phyloP scores from a whole-genome alignment of 2,329 filamentous ascomycete genomes.

The Corniculantispora saksenae region DNA sequence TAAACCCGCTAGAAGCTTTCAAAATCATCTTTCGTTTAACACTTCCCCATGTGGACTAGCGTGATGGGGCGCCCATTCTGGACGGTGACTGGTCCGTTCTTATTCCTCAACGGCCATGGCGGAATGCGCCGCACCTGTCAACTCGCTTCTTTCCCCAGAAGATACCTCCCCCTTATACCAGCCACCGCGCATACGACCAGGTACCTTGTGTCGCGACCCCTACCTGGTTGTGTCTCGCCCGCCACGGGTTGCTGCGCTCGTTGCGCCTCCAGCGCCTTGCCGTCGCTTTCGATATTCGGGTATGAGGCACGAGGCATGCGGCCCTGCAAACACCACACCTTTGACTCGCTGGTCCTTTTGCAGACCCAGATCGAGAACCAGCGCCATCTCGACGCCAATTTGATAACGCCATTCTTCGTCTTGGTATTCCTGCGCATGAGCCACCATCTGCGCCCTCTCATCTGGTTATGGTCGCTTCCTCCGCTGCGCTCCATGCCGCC shows the following conservation, averaged over 20 bases:
- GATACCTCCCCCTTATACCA: not conserved
- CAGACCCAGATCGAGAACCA: conserved; percentile 14
- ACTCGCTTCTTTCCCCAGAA: conserved; percentile 4
- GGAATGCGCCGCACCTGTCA: conserved; percentile 18
- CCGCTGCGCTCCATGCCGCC: not conserved
- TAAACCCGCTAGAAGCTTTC: not conserved
- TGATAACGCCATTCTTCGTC: conserved; percentile 8
- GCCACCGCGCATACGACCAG: not conserved
- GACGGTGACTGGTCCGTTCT: not conserved
- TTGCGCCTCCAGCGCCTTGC: not conserved
- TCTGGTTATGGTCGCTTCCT: conserved; percentile 3
- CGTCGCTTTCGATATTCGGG: conserved; percentile 1
- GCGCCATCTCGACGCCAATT: conserved; percentile 12
- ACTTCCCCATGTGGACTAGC: conserved; percentile 11
- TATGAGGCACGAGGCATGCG: not conserved
- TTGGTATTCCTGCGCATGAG: conserved; percentile 1
- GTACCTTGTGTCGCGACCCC: not conserved
- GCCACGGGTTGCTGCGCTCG: not conserved
- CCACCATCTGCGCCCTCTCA: conserved; percentile 16
- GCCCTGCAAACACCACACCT: not conserved
- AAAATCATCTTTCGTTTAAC: conserved; percentile 12
- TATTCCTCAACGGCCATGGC: conserved; percentile 4
- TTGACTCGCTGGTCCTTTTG: conserved; percentile 7
- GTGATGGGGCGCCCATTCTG: not conserved
- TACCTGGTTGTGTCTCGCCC: too few relatives aligned